Evolutionary conservation across 371 early-diverging fungal genomes (phyloP).

Genomic region (Mucor irregularis): DNA sequence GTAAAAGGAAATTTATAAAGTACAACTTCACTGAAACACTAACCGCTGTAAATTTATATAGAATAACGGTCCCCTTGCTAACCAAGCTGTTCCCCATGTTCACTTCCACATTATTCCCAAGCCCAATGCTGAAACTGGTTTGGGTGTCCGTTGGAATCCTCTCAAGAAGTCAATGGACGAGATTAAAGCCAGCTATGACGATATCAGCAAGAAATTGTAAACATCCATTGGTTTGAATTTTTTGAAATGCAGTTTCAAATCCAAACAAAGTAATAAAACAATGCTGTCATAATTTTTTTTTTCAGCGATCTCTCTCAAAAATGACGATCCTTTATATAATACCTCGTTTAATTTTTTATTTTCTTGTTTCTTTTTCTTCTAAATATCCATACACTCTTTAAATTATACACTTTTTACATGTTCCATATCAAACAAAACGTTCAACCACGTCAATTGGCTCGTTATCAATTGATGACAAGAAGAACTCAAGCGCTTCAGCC

Average conservation of each 20-base stretch:
- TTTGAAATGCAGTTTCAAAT: constrained; percentile 7
- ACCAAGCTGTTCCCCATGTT: constrained; percentile 84
- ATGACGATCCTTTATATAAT: too few species aligned
- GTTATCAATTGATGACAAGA: too few species aligned
- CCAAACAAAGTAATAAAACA: neutral
- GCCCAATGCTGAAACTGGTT: constrained; percentile 65
- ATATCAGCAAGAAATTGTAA: constrained; percentile 29
- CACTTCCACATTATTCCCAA: constrained; percentile 94
- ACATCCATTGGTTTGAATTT: neutral
- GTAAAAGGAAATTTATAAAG: constrained; percentile 30
- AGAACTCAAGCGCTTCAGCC: too few species aligned
- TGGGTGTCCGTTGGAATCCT: constrained; percentile 70
- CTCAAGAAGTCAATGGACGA: constrained; percentile 38
- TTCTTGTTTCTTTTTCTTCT: neutral
- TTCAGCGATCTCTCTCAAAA: too few species aligned
- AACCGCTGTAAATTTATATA: constrained; percentile 22
- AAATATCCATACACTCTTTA: neutral
- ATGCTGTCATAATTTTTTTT: too few species aligned
- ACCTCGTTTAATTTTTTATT: neutral
- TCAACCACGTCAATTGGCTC: neutral
- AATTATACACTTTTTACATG: too few species aligned
- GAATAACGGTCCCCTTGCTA: constrained; percentile 84
- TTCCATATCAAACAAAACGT: too few species aligned
- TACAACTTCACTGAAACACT: neutral
- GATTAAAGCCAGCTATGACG: constrained; percentile 23